Evolutionary conservation across 768 basidiomycete genomes (phyloP).

Genomic region (Asterophora parasitica): DNA sequence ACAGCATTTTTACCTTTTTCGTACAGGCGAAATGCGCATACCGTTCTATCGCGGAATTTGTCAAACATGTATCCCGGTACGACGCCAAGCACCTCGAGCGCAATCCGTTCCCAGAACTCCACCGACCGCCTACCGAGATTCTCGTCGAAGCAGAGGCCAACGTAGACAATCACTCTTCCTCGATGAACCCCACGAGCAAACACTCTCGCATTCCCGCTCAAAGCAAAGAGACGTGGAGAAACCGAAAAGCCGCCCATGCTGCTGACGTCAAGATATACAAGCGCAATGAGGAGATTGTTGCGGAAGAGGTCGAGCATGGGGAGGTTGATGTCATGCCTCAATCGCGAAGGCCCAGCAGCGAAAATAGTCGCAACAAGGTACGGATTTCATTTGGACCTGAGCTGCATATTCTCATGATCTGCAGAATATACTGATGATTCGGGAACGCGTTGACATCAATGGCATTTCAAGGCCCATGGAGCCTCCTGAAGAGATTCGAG

Average conservation of each 20-base stretch:
- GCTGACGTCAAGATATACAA: slow-evolving; percentile 24
- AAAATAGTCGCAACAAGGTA: neutral
- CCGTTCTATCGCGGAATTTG: slow-evolving; percentile 52
- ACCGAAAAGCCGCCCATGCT: neutral
- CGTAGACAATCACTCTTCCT: neutral
- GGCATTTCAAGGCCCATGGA: slow-evolving; percentile 66
- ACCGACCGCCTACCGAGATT: slow-evolving; percentile 24
- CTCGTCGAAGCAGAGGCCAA: slow-evolving; percentile 16
- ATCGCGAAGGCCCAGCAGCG: slow-evolving; percentile 5
- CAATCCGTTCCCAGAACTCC: slow-evolving; percentile 45
- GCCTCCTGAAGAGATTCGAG: slow-evolving; percentile 45
- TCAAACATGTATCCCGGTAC: slow-evolving; percentile 45
- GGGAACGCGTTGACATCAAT: slow-evolving; percentile 65
- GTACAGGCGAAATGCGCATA: slow-evolving; percentile 56
- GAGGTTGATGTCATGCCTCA: slow-evolving; percentile 15
- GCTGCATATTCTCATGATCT: neutral
- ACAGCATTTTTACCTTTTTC: neutral
- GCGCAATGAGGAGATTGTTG: slow-evolving; percentile 23
- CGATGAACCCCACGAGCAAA: slow-evolving; percentile 7
- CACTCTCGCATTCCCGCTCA: neutral
- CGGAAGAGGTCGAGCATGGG: slow-evolving; percentile 23
- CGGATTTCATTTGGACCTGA: neutral
- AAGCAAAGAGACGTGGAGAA: slow-evolving; percentile 1
- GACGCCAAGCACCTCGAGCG: slow-evolving; percentile 30
- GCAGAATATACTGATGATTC: slow-evolving; percentile 44